A percentile compares a stretch with the other conserved stretches of the same genome.
Conservation (phyloP, 2,329 filamentous ascomycete genomes). For the Pseudogymnoascus sp. region DNA sequence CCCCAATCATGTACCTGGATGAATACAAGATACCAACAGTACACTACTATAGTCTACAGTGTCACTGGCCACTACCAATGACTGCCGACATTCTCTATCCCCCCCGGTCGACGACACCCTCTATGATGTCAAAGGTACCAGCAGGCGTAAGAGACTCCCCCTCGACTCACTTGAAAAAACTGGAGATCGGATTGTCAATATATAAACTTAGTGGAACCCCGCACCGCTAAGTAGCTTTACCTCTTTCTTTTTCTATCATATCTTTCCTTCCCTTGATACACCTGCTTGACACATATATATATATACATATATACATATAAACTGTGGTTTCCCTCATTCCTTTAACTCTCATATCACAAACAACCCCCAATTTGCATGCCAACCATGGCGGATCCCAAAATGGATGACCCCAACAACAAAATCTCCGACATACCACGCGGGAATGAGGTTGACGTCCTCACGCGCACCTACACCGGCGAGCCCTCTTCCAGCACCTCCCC, state of each 20-base stretch:
- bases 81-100: background rate
- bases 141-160: background rate
- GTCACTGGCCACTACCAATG: background rate
- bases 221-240: background rate
- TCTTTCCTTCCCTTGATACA: background rate
- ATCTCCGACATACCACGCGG: background rate
- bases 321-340: background rate
- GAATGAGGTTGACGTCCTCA: background rate
- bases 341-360: background rate
- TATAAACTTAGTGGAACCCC: conserved; percentile 4
- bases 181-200: background rate
- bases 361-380: background rate
- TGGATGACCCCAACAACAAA: background rate
- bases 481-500: background rate
- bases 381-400: background rate
- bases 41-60: background rate
- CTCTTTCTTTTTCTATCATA: background rate
- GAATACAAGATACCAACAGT: background rate
- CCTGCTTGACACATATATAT: background rate
- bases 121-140: conserved; percentile 5
- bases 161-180: background rate
- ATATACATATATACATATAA: background rate
- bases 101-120: background rate
- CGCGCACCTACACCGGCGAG: background rate
- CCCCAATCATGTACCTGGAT: background rate